Conservation (phyloP, 2,329 filamentous ascomycete species). For the Fusarium sambucinum region DNA sequence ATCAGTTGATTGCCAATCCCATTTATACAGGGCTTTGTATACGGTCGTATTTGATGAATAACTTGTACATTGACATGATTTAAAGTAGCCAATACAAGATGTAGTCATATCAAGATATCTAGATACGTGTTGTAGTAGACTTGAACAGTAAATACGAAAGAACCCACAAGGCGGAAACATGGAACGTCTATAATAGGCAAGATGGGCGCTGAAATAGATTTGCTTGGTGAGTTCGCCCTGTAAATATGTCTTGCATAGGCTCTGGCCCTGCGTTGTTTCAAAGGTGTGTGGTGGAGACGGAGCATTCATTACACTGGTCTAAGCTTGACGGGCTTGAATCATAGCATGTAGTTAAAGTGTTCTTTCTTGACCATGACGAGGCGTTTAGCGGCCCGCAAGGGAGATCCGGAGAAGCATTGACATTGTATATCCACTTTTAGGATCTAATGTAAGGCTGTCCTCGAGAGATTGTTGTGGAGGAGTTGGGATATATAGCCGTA, state of each 20-base stretch:
- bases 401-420: neutral
- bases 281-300: slow-evolving; percentile 1
- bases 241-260: slow-evolving; percentile 2
- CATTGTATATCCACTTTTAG: neutral
- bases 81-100: neutral
- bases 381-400: neutral
- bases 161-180: neutral
- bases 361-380: neutral
- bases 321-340: neutral
- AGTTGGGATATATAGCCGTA: neutral
- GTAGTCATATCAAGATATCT: neutral
- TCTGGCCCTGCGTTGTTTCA: slow-evolving; percentile 10
- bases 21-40: slow-evolving; percentile 7
- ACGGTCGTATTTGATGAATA: slow-evolving; percentile 11
- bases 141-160: too few relatives aligned
- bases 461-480: neutral
- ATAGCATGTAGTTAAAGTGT: neutral
- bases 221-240: neutral
- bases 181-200: neutral
- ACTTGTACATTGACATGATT: neutral
- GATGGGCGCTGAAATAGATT: neutral
- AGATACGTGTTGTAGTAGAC: too few relatives aligned
- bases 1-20: neutral
- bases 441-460: neutral
- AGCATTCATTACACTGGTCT: neutral